Evolutionary conservation across 495 filamentous ascomycete species (phyloP), one percentile per base, ranked within the genome.

Genomic region (Trichoderma gamsii): DNA sequence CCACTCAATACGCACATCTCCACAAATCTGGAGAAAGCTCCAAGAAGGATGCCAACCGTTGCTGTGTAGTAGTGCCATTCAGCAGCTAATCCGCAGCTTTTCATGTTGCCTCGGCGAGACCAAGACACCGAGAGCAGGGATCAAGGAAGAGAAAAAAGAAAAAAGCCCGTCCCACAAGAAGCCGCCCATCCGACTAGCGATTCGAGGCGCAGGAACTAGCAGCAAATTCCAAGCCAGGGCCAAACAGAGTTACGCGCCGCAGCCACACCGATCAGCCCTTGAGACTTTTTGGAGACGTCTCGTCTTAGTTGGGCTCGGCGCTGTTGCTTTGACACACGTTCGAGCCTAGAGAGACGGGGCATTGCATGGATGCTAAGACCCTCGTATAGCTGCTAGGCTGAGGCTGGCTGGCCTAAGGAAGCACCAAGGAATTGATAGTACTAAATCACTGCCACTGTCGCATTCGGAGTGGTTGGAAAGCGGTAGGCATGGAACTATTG

Each of bases 151-250:
- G 7, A 38, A 38, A 1, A 18, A 18, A 18, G 15, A 59, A 27
- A 59, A 12, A 59, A 27, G 23, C 21, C 51, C 51, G 51, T 49
- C 44, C 44, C 44, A 49, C 44, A 49, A 12, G 4, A 49, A 61
- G 56, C 56, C 56, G 56, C 12, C 56, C 27, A 61, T 61, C 56
- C 56, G 56, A 25, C 56, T 32, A 61, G 56, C 56, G 56, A 61
- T 61, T 61, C 44, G 56, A 61, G 56, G 56, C 56, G 51, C 21
- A 3, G 21, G 51, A 56, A 38, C 35, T 38, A 38, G 35, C 35
- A 38, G 35, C 35, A 38, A 38, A 6, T 38, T 38, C n/a, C n/a
- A 4, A 21, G 25, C 23, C 8, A 12, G 25, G 11, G 0, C 56
- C 13, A 23, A 23, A 32, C 12, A 21, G 4, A 32, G 56, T 61